Evolutionary conservation across 1,139 yeast genomes (phyloP), one percentile per base, ranked within the genome.

Genomic region (Saccharomyces hybrid): DNA sequence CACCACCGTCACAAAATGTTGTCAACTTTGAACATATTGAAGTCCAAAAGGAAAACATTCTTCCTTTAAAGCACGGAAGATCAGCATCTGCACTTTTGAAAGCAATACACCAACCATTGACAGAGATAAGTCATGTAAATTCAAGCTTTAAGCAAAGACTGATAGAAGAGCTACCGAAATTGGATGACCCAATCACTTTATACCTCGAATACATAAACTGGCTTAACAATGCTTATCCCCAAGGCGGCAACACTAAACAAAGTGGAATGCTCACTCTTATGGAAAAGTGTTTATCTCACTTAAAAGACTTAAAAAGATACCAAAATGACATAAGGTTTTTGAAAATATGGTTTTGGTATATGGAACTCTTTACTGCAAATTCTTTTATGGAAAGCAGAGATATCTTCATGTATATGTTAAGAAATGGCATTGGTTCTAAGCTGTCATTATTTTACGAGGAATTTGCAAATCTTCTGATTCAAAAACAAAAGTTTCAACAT

Each of bases 181-280:
- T 81, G 29, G 96, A 88, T 70, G 96, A 89, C 64, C 96, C 96
- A 0, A 69, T 89, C 26, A 88, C 86, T 57, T 80, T 82, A 0
- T 88, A 78, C 68, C 64, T 88, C n/a, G 82, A 82, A 26, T 88
- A 87, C 62, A 75, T 88, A 14, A 68, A 73, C 21, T 88, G 96
- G 95, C 80, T 81, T 5, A 81, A 79, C 55, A 76, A 76, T 38
- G 77, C 76, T 51, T 86, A 72, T 61, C 90, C 95, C 0, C 82
- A 82, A 42, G 95, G 93, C 0, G 91, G 89, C 0, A 74, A 78
- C 21, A 78, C 78, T 14, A 72, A 76, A 1, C 87, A 84, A 47
- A 84, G 88, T 58, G 89, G 89, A 0, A 73, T 88, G 42, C 73
- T 88, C 68, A 85, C 44, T 11, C 44, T 38, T 38, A 3, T 38